Conservation (phyloP, 2,329 filamentous ascomycete species). For the Triangularia setosa region DNA sequence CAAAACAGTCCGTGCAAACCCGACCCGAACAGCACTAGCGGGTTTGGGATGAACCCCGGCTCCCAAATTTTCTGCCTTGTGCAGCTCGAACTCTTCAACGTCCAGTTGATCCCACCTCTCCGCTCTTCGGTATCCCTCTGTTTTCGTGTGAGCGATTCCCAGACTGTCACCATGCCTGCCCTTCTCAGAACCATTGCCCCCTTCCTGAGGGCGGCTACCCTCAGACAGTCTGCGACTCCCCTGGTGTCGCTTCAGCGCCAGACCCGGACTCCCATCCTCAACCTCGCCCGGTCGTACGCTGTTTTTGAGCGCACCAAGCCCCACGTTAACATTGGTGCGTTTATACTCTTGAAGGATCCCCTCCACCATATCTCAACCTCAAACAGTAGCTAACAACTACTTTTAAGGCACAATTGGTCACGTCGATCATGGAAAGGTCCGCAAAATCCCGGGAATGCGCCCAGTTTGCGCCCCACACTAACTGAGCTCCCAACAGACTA, state of each 20-base stretch:
- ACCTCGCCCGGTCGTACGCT: conserved; percentile 62
- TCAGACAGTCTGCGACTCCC: conserved; percentile 59
- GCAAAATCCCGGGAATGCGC: conserved; percentile 11
- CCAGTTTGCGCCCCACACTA: conserved; percentile 9
- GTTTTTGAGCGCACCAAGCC: conserved; percentile 88
- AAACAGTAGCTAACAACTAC: conserved; percentile 20
- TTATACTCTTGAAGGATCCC: not conserved
- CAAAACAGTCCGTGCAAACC: conserved; percentile 14
- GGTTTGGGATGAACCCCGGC: conserved; percentile 17
- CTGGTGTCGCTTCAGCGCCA: conserved; percentile 74
- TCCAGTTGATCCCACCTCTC: conserved; percentile 19
- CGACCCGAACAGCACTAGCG: conserved; percentile 13
- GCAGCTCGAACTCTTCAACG: conserved; percentile 9
- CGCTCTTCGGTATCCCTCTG: conserved; percentile 23
- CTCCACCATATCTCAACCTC: not conserved
- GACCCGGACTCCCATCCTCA: conserved; percentile 61
- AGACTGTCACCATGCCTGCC: conserved; percentile 64
- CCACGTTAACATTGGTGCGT: conserved; percentile 89
- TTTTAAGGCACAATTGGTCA: conserved; percentile 86
- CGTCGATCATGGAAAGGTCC: conserved; percentile 98
- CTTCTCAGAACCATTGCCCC: conserved; percentile 74
- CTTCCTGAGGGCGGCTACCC: conserved; percentile 75
- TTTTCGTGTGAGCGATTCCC: conserved; percentile 17
- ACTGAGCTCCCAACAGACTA: conserved; percentile 61
- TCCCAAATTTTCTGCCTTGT: conserved; percentile 25